Evolutionary conservation across 192 early-diverging fungal genomes (phyloP).

Genomic region (Entomortierella lignicola): DNA sequence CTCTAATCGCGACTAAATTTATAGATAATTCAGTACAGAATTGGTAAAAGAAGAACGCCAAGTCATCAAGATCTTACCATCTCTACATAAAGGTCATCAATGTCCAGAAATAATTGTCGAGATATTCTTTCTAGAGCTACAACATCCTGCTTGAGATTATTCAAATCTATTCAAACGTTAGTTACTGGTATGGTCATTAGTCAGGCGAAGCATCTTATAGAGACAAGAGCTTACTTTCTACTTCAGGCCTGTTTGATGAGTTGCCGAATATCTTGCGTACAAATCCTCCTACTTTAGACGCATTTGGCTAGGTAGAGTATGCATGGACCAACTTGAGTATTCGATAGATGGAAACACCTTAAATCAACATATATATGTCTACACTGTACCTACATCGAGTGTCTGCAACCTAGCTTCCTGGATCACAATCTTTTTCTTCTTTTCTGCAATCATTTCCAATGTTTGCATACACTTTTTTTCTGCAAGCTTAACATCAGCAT

Average conservation of each 20-base stretch:
- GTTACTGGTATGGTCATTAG: too few relatives aligned
- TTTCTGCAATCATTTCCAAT: slow-evolving; percentile 71
- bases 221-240: slow-evolving; percentile 21
- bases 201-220: too few relatives aligned
- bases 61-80: slow-evolving; percentile 50
- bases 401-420: slow-evolving; percentile 26
- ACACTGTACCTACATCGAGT: slow-evolving; percentile 17
- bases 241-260: slow-evolving; percentile 32
- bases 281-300: slow-evolving; percentile 65
- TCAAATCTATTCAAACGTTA: slow-evolving; percentile 47
- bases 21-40: background rate
- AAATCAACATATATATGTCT: too few relatives aligned
- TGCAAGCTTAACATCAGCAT: slow-evolving; percentile 65
- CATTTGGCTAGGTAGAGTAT: slow-evolving; percentile 22
- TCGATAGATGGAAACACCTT: too few relatives aligned
- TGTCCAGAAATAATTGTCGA: slow-evolving; percentile 78
- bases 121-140: slow-evolving; percentile 72
- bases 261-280: slow-evolving; percentile 64
- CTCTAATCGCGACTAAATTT: slow-evolving; percentile 61
- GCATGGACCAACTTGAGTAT: too few relatives aligned
- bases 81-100: slow-evolving; percentile 87
- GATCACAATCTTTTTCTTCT: slow-evolving; percentile 69
- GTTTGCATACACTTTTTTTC: slow-evolving; percentile 78
- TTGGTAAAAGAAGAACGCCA: background rate
- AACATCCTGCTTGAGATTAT: slow-evolving; percentile 62